Percentiles rank a stretch among this genome's conserved stretches.
These are phyloP conservation scores for Alternaria atra DNA, from an alignment of 2,329 filamentous ascomycete genomes.

Conservation along the genomic window DNA sequence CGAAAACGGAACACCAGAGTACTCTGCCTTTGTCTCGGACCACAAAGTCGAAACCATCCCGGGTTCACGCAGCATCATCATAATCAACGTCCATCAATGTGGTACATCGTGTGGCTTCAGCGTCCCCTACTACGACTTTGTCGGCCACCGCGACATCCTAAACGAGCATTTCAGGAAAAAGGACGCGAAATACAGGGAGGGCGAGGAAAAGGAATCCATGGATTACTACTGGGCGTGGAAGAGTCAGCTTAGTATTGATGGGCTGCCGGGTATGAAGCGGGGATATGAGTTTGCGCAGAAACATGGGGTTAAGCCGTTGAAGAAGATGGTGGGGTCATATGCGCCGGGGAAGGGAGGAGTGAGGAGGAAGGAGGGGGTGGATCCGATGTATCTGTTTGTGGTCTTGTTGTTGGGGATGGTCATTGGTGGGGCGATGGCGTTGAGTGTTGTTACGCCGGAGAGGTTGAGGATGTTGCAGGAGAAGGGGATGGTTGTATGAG, in stretches of 20 bases:
- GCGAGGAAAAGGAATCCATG: constrained; percentile 53
- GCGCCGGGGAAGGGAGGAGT: constrained; percentile 33
- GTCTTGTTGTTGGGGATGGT: constrained; percentile 42
- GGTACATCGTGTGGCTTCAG: constrained; percentile 55
- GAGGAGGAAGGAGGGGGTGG: background rate
- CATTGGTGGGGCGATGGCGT: constrained; percentile 38
- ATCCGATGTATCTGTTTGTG: constrained; percentile 36
- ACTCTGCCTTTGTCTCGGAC: constrained; percentile 43
- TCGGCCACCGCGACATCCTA: constrained; percentile 50
- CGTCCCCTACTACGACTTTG: constrained; percentile 57
- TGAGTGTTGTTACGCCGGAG: constrained; percentile 39
- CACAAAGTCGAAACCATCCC: constrained; percentile 50
- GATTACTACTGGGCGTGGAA: constrained; percentile 58
- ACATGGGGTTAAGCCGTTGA: constrained; percentile 52
- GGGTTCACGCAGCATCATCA: constrained; percentile 52
- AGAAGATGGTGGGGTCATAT: constrained; percentile 54
- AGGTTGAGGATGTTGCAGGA: constrained; percentile 30
- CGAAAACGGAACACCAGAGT: constrained; percentile 51
- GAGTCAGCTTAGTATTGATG: constrained; percentile 55
- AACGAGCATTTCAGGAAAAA: constrained; percentile 55
- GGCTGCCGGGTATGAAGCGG: constrained; percentile 55
- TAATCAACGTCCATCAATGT: constrained; percentile 56
- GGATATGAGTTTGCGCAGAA: constrained; percentile 49
- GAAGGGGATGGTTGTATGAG: constrained; percentile 31
- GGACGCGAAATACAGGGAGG: constrained; percentile 44